These are phyloP conservation scores for Pestalotiopsis sp. DNA, from an alignment of 2,329 filamentous ascomycete genomes.

Conservation along the genomic window DNA sequence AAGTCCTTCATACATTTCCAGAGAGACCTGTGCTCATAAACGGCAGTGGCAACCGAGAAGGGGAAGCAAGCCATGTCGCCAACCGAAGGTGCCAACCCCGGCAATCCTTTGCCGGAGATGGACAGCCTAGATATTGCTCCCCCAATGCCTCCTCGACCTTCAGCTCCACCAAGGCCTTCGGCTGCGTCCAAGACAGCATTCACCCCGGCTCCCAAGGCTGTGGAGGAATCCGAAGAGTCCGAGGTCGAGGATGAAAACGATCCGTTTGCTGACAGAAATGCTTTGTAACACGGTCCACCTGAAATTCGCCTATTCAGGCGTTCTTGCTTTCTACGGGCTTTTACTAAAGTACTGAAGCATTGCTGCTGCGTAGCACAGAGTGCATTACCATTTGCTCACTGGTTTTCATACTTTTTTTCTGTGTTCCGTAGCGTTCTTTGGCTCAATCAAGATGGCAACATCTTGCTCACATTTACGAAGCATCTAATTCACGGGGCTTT, in stretches of 20 bases:
- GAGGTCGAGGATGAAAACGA: conserved; percentile 81
- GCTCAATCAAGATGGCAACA: neutral
- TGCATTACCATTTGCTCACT: neutral
- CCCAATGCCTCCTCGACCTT: conserved; percentile 40
- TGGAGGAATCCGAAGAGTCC: conserved; percentile 49
- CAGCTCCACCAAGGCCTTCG: conserved; percentile 51
- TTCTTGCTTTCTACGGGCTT: neutral
- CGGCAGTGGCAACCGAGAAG: conserved; percentile 56
- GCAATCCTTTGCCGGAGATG: conserved; percentile 42
- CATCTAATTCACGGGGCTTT: neutral
- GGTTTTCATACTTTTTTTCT: neutral
- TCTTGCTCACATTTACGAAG: neutral
- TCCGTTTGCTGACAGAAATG: conserved; percentile 85
- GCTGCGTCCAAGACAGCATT: conserved; percentile 50
- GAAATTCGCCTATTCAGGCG: neutral
- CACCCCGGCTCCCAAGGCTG: conserved; percentile 44
- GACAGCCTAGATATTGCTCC: conserved; percentile 46
- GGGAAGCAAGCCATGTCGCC: conserved; percentile 51
- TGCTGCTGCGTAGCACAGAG: neutral
- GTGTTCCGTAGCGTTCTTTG: neutral
- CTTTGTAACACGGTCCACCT: conserved; percentile 40
- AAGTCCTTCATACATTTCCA: conserved; percentile 27
- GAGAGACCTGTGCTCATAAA: conserved; percentile 24
- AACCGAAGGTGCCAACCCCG: conserved; percentile 31
- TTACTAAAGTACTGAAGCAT: neutral